Percentiles rank a stretch among this genome's conserved stretches.
These are phyloP conservation scores for Papilionanthe hybrid DNA, from an alignment of 116 monocot genomes.

Conservation along the genomic window DNA sequence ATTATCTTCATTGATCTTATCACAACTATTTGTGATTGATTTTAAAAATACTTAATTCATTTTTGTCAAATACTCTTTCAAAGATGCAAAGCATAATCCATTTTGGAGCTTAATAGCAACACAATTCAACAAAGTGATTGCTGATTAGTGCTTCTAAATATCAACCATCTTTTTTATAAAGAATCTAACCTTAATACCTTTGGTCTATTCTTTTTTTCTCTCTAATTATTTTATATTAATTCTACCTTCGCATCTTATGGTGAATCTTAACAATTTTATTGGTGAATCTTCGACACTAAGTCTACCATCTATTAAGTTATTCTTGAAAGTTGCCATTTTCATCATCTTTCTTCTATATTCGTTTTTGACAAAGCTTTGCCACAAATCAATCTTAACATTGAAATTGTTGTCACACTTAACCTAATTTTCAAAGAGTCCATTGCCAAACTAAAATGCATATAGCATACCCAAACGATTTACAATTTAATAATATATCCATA, in stretches of 20 bases:
- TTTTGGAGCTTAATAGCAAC: not conserved
- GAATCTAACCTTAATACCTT: not conserved
- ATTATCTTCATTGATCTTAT: not conserved
- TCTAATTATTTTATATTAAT: not conserved
- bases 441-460: not conserved
- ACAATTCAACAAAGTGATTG: not conserved
- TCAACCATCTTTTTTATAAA: not conserved
- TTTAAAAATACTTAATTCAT: not conserved
- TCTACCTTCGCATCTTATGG: not conserved
- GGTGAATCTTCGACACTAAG: not conserved
- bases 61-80: not conserved
- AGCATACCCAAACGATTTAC: not conserved
- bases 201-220: not conserved
- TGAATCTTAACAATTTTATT: not conserved
- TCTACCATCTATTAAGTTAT: not conserved
- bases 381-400: not conserved
- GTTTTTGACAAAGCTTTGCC: not conserved
- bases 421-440: not conserved
- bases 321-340: too few relatives aligned
- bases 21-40: not conserved
- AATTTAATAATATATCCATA: not conserved
- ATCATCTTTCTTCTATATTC: not conserved
- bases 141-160: not conserved
- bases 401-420: not conserved
- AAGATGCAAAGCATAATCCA: not conserved